A percentile compares a stretch with the other conserved stretches of the same genome.
Conservation (phyloP, 2,329 filamentous ascomycete species). For the Microsporum audouinii region DNA sequence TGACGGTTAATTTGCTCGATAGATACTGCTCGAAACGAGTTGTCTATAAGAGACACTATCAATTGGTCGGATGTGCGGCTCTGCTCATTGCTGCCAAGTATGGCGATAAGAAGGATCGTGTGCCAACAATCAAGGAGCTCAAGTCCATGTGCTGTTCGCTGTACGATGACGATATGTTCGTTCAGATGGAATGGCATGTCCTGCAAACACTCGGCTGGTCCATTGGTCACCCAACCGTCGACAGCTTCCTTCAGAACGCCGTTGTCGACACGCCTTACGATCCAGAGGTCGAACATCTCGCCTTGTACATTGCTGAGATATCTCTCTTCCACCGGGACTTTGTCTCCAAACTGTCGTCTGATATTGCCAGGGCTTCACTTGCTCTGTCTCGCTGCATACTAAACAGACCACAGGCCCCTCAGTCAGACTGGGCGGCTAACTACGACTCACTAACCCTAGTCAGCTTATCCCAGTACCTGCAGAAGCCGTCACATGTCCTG, state of each 20-base stretch:
- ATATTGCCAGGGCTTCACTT: constrained; percentile 78
- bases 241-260: constrained; percentile 82
- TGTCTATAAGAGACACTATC: constrained; percentile 98
- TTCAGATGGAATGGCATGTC: constrained; percentile 99
- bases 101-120: constrained; percentile 94
- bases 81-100: constrained; percentile 97
- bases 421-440: constrained; percentile 59
- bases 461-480: constrained; percentile 53
- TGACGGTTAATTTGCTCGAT: constrained; percentile 92
- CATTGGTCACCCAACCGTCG: constrained; percentile 89
- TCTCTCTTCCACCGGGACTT: constrained; percentile 95
- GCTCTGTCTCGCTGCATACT: constrained; percentile 80
- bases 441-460: constrained; percentile 45
- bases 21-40: constrained; percentile 95
- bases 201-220: constrained; percentile 94
- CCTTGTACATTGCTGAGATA: constrained; percentile 87
- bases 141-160: constrained; percentile 99
- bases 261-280: constrained; percentile 65
- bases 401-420: constrained; percentile 61
- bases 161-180: constrained; percentile 99
- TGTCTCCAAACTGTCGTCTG: constrained; percentile 79
- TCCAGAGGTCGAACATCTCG: constrained; percentile 85
- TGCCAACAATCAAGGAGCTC: constrained; percentile 92
- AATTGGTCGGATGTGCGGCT: constrained; percentile 90
- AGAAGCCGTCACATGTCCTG: constrained; percentile 56